Evolutionary conservation across 257 asterid genomes (phyloP).

Genomic region (Parsonsia alboflavescens): DNA sequence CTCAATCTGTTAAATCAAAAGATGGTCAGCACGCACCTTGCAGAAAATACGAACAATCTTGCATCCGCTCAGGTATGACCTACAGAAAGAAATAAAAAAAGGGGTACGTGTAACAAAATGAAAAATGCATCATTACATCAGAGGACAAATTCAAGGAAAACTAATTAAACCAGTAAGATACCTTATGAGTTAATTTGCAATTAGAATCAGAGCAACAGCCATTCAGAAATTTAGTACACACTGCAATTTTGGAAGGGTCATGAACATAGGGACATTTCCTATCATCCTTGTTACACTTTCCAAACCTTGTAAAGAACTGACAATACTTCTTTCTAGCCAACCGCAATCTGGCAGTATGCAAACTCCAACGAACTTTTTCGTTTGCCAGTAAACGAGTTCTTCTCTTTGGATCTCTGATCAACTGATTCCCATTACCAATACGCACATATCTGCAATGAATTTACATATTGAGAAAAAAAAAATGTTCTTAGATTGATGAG

Average conservation of each 20-base stretch:
- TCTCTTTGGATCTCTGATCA: conserved; percentile 91
- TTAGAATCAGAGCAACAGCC: conserved; percentile 62
- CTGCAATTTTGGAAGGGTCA: conserved; percentile 81
- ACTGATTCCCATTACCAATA: conserved; percentile 85
- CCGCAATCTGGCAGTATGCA: conserved; percentile 88
- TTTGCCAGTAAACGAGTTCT: conserved; percentile 77
- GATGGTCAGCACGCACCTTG: conserved; percentile 48
- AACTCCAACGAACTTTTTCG: conserved; percentile 93
- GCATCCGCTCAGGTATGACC: conserved; percentile 98
- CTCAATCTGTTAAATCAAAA: conserved; percentile 4
- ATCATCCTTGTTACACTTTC: conserved; percentile 86
- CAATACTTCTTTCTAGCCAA: conserved; percentile 83
- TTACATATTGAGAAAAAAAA: conserved; percentile 14
- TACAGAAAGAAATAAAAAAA: conserved; percentile 27
- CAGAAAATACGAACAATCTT: conserved; percentile 89
- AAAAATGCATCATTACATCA: conserved; percentile 4
- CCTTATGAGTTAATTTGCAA: conserved; percentile 94
- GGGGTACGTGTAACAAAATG: neutral
- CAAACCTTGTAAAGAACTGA: conserved; percentile 90
- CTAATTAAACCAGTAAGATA: conserved; percentile 24
- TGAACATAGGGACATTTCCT: conserved; percentile 84
- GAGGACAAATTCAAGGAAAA: neutral
- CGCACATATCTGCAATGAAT: conserved; percentile 65
- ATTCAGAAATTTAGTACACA: conserved; percentile 84
- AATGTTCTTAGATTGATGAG: neutral